Percentiles rank a stretch among this genome's conserved stretches.
phyloP scores from a whole-genome alignment of 345 rosid species.

The Kandelia obovata region DNA sequence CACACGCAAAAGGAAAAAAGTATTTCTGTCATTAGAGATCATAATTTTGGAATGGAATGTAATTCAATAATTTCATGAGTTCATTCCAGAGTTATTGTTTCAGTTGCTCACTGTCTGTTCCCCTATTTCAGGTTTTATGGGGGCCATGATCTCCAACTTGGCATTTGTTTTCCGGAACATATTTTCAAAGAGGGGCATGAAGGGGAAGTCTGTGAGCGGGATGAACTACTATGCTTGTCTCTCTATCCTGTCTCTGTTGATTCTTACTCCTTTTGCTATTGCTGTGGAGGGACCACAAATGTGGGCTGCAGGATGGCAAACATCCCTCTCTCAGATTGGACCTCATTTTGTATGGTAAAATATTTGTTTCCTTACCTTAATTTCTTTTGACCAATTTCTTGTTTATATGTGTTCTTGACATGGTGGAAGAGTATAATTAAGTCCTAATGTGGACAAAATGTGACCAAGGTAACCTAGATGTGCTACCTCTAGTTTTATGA shows the following conservation, averaged over 20 bases:
- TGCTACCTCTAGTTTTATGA: background rate
- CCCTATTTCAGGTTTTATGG: constrained; percentile 69
- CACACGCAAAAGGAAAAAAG: too few relatives aligned
- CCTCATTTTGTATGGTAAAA: constrained; percentile 78
- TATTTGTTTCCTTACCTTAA: background rate
- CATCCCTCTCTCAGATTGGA: constrained; percentile 67
- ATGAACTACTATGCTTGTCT: constrained; percentile 93
- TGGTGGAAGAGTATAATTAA: constrained; percentile 1
- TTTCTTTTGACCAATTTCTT: background rate
- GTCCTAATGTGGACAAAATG: background rate
- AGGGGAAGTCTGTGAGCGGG: constrained; percentile 73
- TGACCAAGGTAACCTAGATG: background rate
- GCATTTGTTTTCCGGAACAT: constrained; percentile 95
- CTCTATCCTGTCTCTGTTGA: constrained; percentile 76
- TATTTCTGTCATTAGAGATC: constrained; percentile 2
- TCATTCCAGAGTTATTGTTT: constrained; percentile 5
- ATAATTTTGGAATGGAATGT: constrained; percentile 8
- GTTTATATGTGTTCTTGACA: background rate
- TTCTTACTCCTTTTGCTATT: constrained; percentile 91
- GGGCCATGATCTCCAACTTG: constrained; percentile 95
- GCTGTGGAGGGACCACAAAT: constrained; percentile 91
- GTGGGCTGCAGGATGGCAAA: constrained; percentile 92
- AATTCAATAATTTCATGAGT: background rate
- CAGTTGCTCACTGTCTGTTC: constrained; percentile 8
- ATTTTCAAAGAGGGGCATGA: constrained; percentile 95